Evolutionary conservation across 768 basidiomycete species (phyloP), one percentile per base, ranked within the genome.

Genomic region (Lactarius sanguifluus): DNA sequence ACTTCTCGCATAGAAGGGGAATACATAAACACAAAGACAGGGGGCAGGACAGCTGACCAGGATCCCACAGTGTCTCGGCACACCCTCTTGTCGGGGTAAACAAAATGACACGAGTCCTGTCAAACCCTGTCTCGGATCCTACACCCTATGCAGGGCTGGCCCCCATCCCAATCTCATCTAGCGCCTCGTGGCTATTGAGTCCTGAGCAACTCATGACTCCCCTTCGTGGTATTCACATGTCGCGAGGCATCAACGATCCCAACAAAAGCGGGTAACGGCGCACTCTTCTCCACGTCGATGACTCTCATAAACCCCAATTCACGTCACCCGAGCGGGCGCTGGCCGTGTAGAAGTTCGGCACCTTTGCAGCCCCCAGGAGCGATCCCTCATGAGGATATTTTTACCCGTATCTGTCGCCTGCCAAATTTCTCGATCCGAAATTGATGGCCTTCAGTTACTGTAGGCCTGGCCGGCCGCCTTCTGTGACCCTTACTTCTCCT

Each of bases 221-320:
- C 32, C 61, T 34, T 59, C 34, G 36, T 23, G 52, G n/a, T 36
- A 59, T 67, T 67, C 66, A 67, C 66, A 63, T 67, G 66, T 55
- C 30, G 23, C 57, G 25, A 54, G 57, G 66, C 47, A 36, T 25
- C 8, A 40, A 50, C 54, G 56, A 13, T 12, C 18, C 9, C 20
- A 56, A 67, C 52, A 55, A 52, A 63, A 63, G 38, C 20, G 41
- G 66, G 41, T n/a, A 50, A 55, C 23, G 66, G 57, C 52, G 52
- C 25, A 54, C 43, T 55, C 50, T 30, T 45, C 40, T 34, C 57
- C 41, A 30, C 45, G 18, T 40, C 57, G 4, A 15, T 28, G 56
- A 50, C n/a, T 43, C 61, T 45, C 58, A 67, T 63, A 59, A 63
- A 54, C 20, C 61, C 57, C 61, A 63, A 66, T 58, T 43, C 47